phyloP scores from a whole-genome alignment of 1,284 basidiomycete genomes.

The Leccinum colubrinum region DNA sequence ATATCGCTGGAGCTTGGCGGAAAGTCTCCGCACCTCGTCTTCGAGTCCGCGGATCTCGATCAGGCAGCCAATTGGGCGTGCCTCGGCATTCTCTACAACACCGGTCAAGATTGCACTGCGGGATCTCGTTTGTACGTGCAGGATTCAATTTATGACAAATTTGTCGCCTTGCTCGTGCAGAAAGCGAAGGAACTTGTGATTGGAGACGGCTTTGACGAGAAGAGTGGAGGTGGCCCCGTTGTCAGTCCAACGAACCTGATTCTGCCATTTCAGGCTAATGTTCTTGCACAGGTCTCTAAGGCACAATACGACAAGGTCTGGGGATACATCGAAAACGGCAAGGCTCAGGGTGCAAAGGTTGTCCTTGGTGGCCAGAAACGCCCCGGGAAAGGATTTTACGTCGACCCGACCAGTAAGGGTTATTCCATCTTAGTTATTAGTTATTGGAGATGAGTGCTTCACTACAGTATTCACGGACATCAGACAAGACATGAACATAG shows the following conservation, averaged over 20 bases:
- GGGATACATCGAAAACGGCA: slow-evolving; percentile 86
- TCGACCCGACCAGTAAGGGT: slow-evolving; percentile 72
- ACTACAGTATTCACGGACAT: slow-evolving; percentile 71
- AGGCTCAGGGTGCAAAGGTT: slow-evolving; percentile 79
- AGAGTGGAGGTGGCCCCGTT: slow-evolving; percentile 76
- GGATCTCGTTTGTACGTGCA: slow-evolving; percentile 87
- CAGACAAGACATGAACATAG: slow-evolving; percentile 74
- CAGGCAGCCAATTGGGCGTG: slow-evolving; percentile 87
- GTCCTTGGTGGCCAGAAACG: slow-evolving; percentile 79
- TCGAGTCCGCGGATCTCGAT: slow-evolving; percentile 80
- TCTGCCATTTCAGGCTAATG: slow-evolving; percentile 10
- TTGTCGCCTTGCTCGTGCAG: slow-evolving; percentile 63
- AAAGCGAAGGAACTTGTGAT: slow-evolving; percentile 72
- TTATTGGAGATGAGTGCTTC: slow-evolving; percentile 3
- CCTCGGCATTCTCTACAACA: slow-evolving; percentile 82
- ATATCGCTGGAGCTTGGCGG: slow-evolving; percentile 93
- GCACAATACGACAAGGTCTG: slow-evolving; percentile 88
- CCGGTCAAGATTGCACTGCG: slow-evolving; percentile 87
- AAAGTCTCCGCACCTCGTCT: slow-evolving; percentile 89
- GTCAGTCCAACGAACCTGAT: slow-evolving; percentile 40
- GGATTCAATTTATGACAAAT: slow-evolving; percentile 82
- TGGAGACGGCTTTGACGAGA: slow-evolving; percentile 80
- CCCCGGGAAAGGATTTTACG: slow-evolving; percentile 66
- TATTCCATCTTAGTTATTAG: slow-evolving; percentile 8
- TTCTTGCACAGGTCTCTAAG: slow-evolving; percentile 63